Conservation (phyloP, 2,329 filamentous ascomycete genomes). For the Pestalotiopsis sp. region DNA sequence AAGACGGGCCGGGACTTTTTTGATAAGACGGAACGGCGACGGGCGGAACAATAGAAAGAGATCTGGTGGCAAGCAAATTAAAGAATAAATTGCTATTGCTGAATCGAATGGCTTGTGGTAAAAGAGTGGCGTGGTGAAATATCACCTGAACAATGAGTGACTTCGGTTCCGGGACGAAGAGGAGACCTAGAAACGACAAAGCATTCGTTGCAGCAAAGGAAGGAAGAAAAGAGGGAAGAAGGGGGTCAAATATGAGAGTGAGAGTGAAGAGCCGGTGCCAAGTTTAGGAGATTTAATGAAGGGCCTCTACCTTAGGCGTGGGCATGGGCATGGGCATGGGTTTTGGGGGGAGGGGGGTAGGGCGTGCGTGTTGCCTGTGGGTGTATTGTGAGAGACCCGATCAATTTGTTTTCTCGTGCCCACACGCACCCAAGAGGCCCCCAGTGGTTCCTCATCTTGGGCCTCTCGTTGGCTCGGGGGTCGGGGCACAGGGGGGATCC, state of each 20-base stretch:
- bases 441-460: constrained; percentile 4
- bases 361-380: not conserved
- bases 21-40: not conserved
- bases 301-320: not conserved
- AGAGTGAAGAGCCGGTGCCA: not conserved
- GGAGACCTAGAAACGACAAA: constrained; percentile 19
- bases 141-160: constrained; percentile 34
- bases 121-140: constrained; percentile 34
- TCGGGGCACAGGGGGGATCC: not conserved
- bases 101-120: constrained; percentile 22
- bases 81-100: constrained; percentile 18
- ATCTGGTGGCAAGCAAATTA: constrained; percentile 23
- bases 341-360: constrained; percentile 1
- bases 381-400: not conserved
- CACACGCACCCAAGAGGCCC: not conserved
- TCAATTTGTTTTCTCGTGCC: constrained; percentile 11
- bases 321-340: not conserved
- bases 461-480: constrained; percentile 5
- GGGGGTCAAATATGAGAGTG: constrained; percentile 9
- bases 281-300: constrained; percentile 11
- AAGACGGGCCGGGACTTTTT: not conserved
- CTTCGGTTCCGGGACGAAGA: constrained; percentile 29
- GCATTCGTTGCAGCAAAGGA: not conserved
- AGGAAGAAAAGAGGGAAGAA: not conserved
- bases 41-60: constrained; percentile 23